Base-by-base conservation (phyloP, 1,284 basidiomycete species). In the Leccinum solheimii region DNA sequence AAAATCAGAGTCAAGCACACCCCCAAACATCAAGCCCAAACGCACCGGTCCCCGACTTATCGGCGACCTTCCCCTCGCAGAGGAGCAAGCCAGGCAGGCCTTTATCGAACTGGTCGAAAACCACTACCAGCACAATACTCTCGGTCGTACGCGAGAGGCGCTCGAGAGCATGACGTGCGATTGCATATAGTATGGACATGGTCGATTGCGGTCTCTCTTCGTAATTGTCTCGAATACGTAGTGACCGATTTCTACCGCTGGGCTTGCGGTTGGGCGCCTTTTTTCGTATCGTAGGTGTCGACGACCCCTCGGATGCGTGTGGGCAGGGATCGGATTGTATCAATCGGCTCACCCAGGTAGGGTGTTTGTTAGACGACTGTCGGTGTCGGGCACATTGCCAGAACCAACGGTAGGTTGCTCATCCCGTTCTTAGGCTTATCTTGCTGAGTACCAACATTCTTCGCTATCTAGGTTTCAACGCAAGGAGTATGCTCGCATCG, bases 331-430 rank as follows among this genome's bases (percentile, higher is more conserved):
- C 94, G 23, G 92, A 95, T 76, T 99, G 97, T 76, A 98, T 99
- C 81, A 99, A 99, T 76, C 86, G 95, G 62, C 86, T 98, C 62
- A 97, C 97, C 27, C 96, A 98, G 77, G 94, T 99, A 27, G 97
- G 99, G 76, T 99, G 97, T 79, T 76, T 96, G 23, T 80, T 86
- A 16, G 90, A 86, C 55, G 94, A 97, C 68, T 99, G 97, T 78
- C 85, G 89, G 45, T 96, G 94, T 79, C 82, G 88, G 52, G 74
- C 79, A 10, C 83, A 90, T 69, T 99, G 97, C 75, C 88, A 87
- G 74, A 99, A 99, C 74, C 97, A 98, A 79, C 85, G 95, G 95
- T 95, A 70, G 68, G 85, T 77, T 14, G 53, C 50, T 62, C 64
- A 63, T 36, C 64, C 60, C 67, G 67, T 52, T 26, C 62, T 19